A percentile compares a stretch with the other conserved stretches of the same genome.
Evolutionary conservation across 257 asterid species (phyloP).

Genomic region (Solanum phureja): DNA sequence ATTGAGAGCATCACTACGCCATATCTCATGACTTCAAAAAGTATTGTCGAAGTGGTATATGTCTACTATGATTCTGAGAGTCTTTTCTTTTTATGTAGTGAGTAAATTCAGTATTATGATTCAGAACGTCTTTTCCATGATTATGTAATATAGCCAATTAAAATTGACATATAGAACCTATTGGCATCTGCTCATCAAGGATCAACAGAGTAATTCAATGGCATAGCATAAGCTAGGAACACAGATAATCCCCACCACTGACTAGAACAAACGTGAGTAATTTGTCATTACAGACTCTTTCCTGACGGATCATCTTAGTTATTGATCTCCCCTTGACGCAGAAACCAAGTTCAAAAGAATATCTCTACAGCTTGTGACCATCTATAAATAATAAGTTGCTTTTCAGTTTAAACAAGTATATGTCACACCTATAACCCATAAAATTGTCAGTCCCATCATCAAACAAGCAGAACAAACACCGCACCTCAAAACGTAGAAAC

Average conservation of each 20-base stretch:
- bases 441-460: neutral
- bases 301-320: neutral
- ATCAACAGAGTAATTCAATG: neutral
- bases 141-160: neutral
- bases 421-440: neutral
- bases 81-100: neutral
- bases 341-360: neutral
- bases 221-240: neutral
- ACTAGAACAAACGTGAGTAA: neutral
- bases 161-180: neutral
- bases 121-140: neutral
- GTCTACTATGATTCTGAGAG: neutral
- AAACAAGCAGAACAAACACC: neutral
- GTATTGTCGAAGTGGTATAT: neutral
- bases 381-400: neutral
- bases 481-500: neutral
- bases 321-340: neutral
- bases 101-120: neutral
- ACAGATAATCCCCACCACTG: neutral
- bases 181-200: neutral
- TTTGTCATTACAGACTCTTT: neutral
- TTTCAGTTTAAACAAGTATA: neutral
- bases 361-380: neutral
- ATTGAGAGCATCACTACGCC: neutral
- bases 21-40: neutral